Evolutionary conservation across 208 protist species (phyloP).

Genomic region (Trypanosoma theileri): DNA sequence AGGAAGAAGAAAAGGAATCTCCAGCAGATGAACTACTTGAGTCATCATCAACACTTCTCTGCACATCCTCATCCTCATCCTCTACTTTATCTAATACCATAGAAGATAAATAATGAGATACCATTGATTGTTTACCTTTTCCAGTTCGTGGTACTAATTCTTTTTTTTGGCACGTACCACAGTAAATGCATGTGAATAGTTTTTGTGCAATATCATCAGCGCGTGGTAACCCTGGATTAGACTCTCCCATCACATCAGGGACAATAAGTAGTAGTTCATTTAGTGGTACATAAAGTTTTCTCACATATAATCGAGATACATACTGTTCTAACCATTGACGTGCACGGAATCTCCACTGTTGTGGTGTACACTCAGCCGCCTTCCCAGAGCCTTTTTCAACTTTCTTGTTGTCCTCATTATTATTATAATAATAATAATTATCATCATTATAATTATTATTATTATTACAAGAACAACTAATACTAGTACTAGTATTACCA

Average conservation of each 20-base stretch:
- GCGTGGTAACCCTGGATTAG: constrained; percentile 62
- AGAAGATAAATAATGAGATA: background rate
- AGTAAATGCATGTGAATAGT: constrained; percentile 83
- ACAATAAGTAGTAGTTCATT: constrained; percentile 83
- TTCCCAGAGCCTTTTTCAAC: background rate
- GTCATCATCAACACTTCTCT: background rate
- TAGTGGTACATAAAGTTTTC: constrained; percentile 69
- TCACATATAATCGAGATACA: constrained; percentile 54
- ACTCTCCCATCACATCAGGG: constrained; percentile 64
- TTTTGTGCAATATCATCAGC: constrained; percentile 78
- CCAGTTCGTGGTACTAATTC: constrained; percentile 42
- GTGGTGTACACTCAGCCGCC: constrained; percentile 26
- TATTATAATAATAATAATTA: background rate
- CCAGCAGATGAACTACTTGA: background rate
- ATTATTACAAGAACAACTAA: background rate
- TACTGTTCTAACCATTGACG: constrained; percentile 86
- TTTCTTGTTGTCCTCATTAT: background rate
- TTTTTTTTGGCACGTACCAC: constrained; percentile 58
- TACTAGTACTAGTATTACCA: background rate
- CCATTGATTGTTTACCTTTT: constrained; percentile 8
- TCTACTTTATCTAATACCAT: constrained; percentile 16
- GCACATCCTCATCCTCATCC: background rate
- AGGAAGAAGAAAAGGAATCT: constrained; percentile 8
- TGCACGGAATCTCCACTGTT: constrained; percentile 72
- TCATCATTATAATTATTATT: too few species aligned